Percentiles rank a stretch among this genome's conserved stretches.
phyloP scores from a whole-genome alignment of 176 grass and related monocot species.

The Carex kokanica region DNA sequence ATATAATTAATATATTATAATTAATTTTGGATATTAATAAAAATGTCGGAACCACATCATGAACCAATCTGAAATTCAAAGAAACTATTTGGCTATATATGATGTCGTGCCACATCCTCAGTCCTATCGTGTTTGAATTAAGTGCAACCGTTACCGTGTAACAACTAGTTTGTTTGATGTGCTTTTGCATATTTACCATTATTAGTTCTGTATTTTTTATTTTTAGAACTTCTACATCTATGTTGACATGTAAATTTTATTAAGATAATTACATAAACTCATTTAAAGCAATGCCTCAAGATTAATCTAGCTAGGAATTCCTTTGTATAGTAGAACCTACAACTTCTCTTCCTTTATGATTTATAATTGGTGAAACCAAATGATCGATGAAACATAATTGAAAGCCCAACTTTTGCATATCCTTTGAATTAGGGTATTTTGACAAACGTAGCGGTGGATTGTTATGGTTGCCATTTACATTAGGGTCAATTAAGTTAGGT shows the following conservation, averaged over 20 bases:
- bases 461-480: not conserved
- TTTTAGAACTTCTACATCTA: not conserved
- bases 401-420: not conserved
- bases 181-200: constrained; percentile 2
- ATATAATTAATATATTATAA: no score
- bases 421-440: not conserved
- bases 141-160: constrained; percentile 10
- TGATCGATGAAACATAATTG: no score
- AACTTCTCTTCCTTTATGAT: no score
- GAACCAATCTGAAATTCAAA: not conserved
- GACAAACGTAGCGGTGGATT: not conserved
- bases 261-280: not conserved
- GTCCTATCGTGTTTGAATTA: not conserved
- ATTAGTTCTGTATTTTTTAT: not conserved
- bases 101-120: constrained; percentile 7
- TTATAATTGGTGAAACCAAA: no score
- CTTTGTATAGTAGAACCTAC: no score
- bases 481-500: not conserved
- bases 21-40: no score
- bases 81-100: not conserved
- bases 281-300: not conserved
- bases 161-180: constrained; percentile 9
- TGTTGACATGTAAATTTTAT: not conserved
- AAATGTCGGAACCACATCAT: not conserved
- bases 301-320: no score